phyloP scores from a whole-genome alignment of 2,329 filamentous ascomycete species.

The Talaromyces pinophilus region DNA sequence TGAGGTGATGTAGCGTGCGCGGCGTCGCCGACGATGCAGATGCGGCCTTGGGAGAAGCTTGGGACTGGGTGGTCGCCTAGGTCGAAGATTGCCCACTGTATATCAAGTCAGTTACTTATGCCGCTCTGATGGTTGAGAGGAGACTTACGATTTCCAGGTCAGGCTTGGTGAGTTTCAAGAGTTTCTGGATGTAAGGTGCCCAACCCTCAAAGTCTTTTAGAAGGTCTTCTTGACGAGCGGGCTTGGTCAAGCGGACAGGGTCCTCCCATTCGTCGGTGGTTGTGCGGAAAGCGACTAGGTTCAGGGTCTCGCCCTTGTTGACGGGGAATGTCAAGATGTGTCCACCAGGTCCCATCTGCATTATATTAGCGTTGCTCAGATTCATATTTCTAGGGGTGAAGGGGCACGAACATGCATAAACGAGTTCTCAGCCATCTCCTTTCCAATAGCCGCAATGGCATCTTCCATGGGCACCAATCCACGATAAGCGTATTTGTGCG shows the following conservation, averaged over 20 bases:
- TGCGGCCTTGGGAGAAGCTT: conserved; percentile 21
- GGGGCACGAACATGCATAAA: conserved; percentile 27
- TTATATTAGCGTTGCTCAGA: conserved; percentile 27
- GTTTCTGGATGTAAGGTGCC: conserved; percentile 14
- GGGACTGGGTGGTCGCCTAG: conserved; percentile 3
- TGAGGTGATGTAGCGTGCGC: conserved; percentile 44
- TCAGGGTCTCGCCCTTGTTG: conserved; percentile 6
- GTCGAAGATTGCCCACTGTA: conserved; percentile 11
- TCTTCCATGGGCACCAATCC: conserved; percentile 31
- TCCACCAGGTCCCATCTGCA: conserved; percentile 8
- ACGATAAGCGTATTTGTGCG: conserved; percentile 33
- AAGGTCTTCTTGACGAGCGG: conserved; percentile 11
- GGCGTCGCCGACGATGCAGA: conserved; percentile 42
- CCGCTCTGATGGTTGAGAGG: background rate
- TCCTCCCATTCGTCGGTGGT: background rate
- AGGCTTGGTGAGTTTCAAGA: conserved; percentile 14
- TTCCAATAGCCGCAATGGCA: conserved; percentile 21
- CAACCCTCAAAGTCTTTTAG: conserved; percentile 7
- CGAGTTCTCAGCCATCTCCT: conserved; percentile 24
- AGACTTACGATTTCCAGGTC: conserved; percentile 12
- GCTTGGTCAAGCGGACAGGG: conserved; percentile 2
- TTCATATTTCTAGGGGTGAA: conserved; percentile 26
- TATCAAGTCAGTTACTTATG: background rate
- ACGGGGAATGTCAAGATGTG: conserved; percentile 13
- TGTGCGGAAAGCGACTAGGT: conserved; percentile 12